Base-by-base conservation (phyloP, 805 yeast species). In the Candida orba region DNA sequence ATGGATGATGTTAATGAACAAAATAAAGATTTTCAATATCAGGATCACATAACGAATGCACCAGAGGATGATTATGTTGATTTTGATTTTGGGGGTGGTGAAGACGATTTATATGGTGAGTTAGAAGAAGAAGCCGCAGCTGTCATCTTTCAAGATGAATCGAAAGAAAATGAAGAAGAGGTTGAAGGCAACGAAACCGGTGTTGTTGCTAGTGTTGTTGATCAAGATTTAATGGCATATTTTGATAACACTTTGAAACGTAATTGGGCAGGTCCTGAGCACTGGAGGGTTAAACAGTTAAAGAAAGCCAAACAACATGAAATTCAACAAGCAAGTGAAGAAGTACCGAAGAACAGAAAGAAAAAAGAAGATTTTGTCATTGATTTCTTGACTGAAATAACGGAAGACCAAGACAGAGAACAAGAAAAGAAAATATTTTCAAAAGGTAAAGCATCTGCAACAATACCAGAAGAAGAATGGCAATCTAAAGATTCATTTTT, bases 241-340 rank as follows among this genome's bases (percentile, higher is more conserved):
- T 88, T 88, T 62, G 96, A 89, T 58, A 79, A 78, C 42, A 72
- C 78, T 18, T 69, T 87, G 63, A 75, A 71, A 45, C 60, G 61
- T 37, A 84, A 79, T 58, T 90, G 97, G 96, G 76, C 95, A 25
- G 97, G 97, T 8, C 84, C 91, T 13, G 91, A 86, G 51, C 95
- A 87, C 63, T 91, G 97, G 97, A 84, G 84, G 62, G 83, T 91
- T 10, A 67, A 74, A 35, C 74, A 78, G 13, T 61, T 82, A 39
- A 81, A 78, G 53, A 70, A 71, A 50, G 51, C 34, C 6, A 50
- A 36, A 22, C 40, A 49, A 41, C 36, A 23, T 36, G 43, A 36
- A 37, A 8, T 24, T 36, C 41, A 15, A 43, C 36, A 40, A 18
- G 49, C 35, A 27, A 13, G 13, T 9, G 47, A 42, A 42, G 58